Conservation (phyloP, 2,329 filamentous ascomycete species). For the Phaeosphaeriaceae sp. region DNA sequence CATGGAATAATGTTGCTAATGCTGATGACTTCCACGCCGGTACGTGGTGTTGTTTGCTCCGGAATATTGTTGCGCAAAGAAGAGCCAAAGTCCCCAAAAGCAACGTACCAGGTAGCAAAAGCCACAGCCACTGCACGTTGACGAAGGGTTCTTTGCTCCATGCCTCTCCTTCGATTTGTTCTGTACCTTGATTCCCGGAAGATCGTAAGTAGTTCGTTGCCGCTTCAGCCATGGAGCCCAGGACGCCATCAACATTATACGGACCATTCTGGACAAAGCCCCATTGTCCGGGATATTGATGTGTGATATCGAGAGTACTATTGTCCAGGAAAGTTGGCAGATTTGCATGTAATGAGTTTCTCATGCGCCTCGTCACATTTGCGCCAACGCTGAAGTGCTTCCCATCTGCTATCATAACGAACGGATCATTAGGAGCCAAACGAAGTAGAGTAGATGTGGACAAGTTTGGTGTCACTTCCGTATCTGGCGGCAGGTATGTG, state of each 20-base stretch:
- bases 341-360: not conserved
- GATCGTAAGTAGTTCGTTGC: slow-evolving; percentile 20
- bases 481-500: not conserved
- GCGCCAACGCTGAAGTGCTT: slow-evolving; percentile 1
- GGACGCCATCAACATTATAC: slow-evolving; percentile 14
- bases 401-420: not conserved
- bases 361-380: slow-evolving; percentile 1
- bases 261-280: slow-evolving; percentile 16
- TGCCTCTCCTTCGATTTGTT: slow-evolving; percentile 13
- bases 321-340: not conserved
- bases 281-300: slow-evolving; percentile 10
- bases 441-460: not conserved
- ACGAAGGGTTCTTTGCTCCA: slow-evolving; percentile 20
- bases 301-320: not conserved
- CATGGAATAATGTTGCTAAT: slow-evolving; percentile 24
- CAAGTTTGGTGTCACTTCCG: too few species aligned
- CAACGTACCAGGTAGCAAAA: slow-evolving; percentile 17
- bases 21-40: slow-evolving; percentile 26
- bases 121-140: slow-evolving; percentile 20
- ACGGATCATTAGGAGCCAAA: not conserved
- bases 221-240: slow-evolving; percentile 13
- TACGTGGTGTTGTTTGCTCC: slow-evolving; percentile 7
- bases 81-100: slow-evolving; percentile 16
- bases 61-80: slow-evolving; percentile 15
- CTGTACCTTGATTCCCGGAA: slow-evolving; percentile 4